Conservation (phyloP, 495 filamentous ascomycete genomes). For the Lindgomyces ingoldianus region DNA sequence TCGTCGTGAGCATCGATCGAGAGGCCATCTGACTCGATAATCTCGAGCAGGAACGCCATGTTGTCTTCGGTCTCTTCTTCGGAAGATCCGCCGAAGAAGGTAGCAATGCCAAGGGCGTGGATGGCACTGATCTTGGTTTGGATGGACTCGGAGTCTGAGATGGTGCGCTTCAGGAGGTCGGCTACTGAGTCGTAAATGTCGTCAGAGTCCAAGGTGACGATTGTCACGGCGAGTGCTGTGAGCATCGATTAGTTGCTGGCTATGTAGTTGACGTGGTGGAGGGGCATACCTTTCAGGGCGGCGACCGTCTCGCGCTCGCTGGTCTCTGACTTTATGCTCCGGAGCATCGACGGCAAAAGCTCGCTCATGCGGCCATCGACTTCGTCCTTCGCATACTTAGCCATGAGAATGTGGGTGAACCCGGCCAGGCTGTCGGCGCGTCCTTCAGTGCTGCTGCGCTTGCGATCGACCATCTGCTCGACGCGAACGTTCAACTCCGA, state of each 20-base stretch:
- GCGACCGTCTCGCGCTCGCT: conserved; percentile 72
- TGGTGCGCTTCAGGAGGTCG: conserved; percentile 64
- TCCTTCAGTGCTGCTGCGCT: conserved; percentile 76
- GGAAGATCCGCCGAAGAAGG: conserved; percentile 78
- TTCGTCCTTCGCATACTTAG: conserved; percentile 70
- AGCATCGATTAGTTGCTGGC: conserved; percentile 4
- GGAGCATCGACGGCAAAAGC: conserved; percentile 69
- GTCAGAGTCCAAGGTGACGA: conserved; percentile 71
- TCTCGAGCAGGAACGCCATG: conserved; percentile 82
- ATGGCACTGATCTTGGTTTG: conserved; percentile 72
- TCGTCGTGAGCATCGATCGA: conserved; percentile 73
- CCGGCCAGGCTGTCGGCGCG: conserved; percentile 70
- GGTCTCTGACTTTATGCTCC: conserved; percentile 68
- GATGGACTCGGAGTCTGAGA: conserved; percentile 67
- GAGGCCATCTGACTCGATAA: conserved; percentile 80
- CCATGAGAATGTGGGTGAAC: conserved; percentile 72
- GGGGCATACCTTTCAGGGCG: conserved; percentile 58
- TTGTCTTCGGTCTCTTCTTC: conserved; percentile 69
- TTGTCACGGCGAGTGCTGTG: conserved; percentile 69
- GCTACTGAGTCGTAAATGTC: conserved; percentile 66
- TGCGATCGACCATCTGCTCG: conserved; percentile 80
- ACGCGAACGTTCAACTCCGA: conserved; percentile 71
- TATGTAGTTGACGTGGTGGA: not conserved
- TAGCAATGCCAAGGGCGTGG: conserved; percentile 68
- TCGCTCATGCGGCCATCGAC: conserved; percentile 62